Evolutionary conservation across 257 asterid species (phyloP).

Genomic region (Solanum sitiens): DNA sequence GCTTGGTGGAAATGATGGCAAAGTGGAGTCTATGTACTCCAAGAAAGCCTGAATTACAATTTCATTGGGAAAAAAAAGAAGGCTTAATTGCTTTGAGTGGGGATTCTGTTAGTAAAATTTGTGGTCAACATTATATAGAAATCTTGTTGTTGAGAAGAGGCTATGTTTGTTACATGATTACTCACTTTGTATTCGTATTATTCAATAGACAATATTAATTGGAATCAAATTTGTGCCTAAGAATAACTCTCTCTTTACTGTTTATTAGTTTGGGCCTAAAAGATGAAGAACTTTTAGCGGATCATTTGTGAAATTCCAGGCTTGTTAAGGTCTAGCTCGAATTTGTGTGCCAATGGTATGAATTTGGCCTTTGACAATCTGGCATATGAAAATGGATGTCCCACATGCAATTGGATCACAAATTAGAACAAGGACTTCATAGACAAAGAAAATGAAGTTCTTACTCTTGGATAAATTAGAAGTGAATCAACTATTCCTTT

Average conservation of each 20-base stretch:
- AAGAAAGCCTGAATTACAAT: not conserved
- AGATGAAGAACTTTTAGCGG: not conserved
- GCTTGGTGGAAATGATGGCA: constrained; percentile 99
- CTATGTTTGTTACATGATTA: not conserved
- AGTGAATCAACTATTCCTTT: no score
- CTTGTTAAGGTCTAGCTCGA: not conserved
- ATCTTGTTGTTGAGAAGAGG: not conserved
- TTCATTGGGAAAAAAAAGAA: not conserved
- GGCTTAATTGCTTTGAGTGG: not conserved
- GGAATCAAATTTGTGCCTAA: not conserved
- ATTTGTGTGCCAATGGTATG: not conserved
- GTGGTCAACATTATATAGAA: not conserved
- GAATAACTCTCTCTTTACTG: not conserved
- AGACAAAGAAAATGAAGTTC: no score
- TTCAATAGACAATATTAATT: not conserved
- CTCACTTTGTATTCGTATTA: not conserved
- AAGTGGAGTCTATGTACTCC: constrained; percentile 81
- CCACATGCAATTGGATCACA: no score
- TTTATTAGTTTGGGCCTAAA: not conserved
- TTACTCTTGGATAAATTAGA: no score
- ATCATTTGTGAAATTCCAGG: not conserved
- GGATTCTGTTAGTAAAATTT: not conserved
- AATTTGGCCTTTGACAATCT: not conserved
- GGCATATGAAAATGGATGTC: not conserved
- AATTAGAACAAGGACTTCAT: no score